A percentile compares a stretch with the other conserved stretches of the same genome.
These are phyloP conservation scores for Fomitopsis betulina DNA, from an alignment of 1,284 basidiomycete genomes.

Conservation along the genomic window DNA sequence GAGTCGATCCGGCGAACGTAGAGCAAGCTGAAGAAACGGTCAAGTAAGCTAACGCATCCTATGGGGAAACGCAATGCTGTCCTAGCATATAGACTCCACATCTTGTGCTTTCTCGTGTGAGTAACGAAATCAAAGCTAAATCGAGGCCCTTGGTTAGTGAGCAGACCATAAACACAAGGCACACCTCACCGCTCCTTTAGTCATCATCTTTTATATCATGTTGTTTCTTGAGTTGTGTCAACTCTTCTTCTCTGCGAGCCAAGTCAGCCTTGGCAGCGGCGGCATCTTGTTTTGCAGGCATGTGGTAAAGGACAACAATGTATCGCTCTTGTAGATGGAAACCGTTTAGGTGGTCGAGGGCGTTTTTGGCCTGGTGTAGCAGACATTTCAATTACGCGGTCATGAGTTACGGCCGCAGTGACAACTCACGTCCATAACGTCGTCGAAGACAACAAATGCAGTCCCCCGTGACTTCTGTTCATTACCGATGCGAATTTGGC, in stretches of 20 bases:
- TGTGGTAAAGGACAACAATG: constrained; percentile 96
- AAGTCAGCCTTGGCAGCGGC: constrained; percentile 91
- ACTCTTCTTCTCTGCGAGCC: constrained; percentile 87
- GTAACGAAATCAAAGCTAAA: not conserved
- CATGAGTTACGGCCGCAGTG: constrained; percentile 8
- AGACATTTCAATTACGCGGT: constrained; percentile 3
- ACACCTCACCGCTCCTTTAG: constrained; percentile 28
- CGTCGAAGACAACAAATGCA: constrained; percentile 91
- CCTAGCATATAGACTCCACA: not conserved
- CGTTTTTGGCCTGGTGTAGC: constrained; percentile 78
- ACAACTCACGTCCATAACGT: constrained; percentile 78
- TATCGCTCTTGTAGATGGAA: constrained; percentile 98
- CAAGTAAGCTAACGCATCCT: not conserved
- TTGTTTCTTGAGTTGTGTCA: constrained; percentile 83
- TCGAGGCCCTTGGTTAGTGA: not conserved
- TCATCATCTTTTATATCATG: constrained; percentile 73
- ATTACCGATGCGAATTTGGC: constrained; percentile 92
- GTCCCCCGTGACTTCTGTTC: constrained; percentile 93
- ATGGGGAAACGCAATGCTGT: not conserved
- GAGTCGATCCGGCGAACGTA: not conserved
- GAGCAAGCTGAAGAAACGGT: not conserved
- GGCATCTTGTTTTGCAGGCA: constrained; percentile 93
- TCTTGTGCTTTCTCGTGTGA: no score
- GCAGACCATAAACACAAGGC: not conserved
- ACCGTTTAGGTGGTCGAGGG: constrained; percentile 94